A percentile compares a stretch with the other conserved stretches of the same genome.
These are phyloP conservation scores for Leccinum subtestaceum DNA, from an alignment of 768 basidiomycete genomes.

Conservation along the genomic window DNA sequence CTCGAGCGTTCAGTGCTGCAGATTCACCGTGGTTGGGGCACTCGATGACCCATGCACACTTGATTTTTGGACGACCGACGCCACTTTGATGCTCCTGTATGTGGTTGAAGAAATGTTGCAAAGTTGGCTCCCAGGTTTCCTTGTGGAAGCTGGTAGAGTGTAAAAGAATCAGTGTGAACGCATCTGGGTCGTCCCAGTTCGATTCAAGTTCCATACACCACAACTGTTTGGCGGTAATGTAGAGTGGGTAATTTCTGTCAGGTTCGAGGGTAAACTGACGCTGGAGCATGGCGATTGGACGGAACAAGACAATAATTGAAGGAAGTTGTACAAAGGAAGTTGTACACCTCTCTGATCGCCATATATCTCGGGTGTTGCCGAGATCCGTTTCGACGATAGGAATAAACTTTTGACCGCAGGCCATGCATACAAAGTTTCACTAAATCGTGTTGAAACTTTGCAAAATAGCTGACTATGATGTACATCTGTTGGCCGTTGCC, in stretches of 20 bases:
- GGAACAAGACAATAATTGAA: neutral
- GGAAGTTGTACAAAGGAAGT: too few species aligned
- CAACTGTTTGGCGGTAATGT: conserved; percentile 57
- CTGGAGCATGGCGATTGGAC: conserved; percentile 20
- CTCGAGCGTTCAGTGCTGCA: conserved; percentile 48
- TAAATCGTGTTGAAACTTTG: too few species aligned
- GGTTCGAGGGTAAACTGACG: conserved; percentile 38
- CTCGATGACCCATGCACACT: conserved; percentile 61
- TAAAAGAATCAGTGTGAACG: conserved; percentile 56
- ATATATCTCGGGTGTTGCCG: neutral
- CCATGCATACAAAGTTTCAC: too few species aligned
- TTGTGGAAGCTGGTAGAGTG: conserved; percentile 76
- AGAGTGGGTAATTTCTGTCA: conserved; percentile 43
- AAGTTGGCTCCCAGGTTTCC: conserved; percentile 66
- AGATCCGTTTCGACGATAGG: too few species aligned
- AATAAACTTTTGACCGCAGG: too few species aligned
- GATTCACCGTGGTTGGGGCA: conserved; percentile 74
- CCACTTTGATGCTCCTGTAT: neutral
- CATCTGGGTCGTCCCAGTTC: conserved; percentile 38
- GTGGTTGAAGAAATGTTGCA: conserved; percentile 46
- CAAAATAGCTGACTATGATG: too few species aligned
- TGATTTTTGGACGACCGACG: conserved; percentile 16
- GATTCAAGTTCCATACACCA: conserved; percentile 42
- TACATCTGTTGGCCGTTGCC: too few species aligned
- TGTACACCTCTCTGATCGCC: too few species aligned